These are phyloP conservation scores for Beauveria varroae DNA, from an alignment of 2,329 filamentous ascomycete genomes.

Conservation along the genomic window DNA sequence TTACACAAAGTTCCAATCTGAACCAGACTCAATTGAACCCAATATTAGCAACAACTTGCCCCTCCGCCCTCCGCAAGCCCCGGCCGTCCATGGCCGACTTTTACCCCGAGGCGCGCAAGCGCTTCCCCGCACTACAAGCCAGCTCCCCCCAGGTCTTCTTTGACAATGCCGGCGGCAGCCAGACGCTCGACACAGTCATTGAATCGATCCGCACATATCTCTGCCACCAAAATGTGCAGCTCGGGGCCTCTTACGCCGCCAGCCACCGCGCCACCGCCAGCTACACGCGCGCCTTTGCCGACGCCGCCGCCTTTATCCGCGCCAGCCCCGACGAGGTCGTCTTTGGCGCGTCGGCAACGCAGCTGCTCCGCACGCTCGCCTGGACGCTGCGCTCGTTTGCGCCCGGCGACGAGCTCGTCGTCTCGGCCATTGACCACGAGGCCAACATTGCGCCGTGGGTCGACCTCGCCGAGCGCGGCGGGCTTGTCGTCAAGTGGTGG, in stretches of 20 bases:
- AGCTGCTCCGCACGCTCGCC: slow-evolving; percentile 66
- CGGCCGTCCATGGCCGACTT: slow-evolving; percentile 5
- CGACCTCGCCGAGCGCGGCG: slow-evolving; percentile 53
- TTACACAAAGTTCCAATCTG: too few species aligned
- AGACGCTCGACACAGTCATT: slow-evolving; percentile 59
- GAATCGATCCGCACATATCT: slow-evolving; percentile 61
- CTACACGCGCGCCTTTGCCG: slow-evolving; percentile 53
- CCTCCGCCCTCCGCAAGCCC: not conserved
- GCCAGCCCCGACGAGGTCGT: slow-evolving; percentile 60
- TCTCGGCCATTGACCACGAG: slow-evolving; percentile 70
- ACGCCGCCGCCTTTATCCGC: slow-evolving; percentile 65
- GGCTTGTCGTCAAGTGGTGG: slow-evolving; percentile 66
- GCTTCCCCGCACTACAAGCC: slow-evolving; percentile 60
- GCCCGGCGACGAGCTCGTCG: slow-evolving; percentile 56
- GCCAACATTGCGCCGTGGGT: slow-evolving; percentile 71
- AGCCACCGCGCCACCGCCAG: slow-evolving; percentile 51
- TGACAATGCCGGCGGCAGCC: slow-evolving; percentile 73
- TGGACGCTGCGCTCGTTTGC: slow-evolving; percentile 36
- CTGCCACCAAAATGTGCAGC: slow-evolving; percentile 62
- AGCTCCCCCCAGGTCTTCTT: slow-evolving; percentile 61
- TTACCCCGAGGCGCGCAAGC: slow-evolving; percentile 8
- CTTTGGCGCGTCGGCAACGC: slow-evolving; percentile 66
- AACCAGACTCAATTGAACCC: too few species aligned
- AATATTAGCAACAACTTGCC: too few species aligned
- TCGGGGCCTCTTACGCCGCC: slow-evolving; percentile 61